Evolutionary conservation across 805 yeast genomes (phyloP).

Genomic region (Zygotorulaspora florentina): DNA sequence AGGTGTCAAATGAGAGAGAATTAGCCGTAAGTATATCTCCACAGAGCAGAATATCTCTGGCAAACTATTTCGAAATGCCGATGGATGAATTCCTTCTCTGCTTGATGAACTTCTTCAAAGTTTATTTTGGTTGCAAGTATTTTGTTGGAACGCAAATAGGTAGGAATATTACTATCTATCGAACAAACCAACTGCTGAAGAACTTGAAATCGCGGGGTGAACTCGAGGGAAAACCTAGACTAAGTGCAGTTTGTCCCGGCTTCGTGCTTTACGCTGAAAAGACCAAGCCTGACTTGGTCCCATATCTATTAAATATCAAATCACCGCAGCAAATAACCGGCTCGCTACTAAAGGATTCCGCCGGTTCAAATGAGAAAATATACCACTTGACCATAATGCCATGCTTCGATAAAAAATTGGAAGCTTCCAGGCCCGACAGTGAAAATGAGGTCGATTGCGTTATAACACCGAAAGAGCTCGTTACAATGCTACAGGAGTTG

Average conservation of each 20-base stretch:
- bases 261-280: constrained; percentile 95
- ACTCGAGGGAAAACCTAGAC: constrained; percentile 41
- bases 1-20: constrained; percentile 29
- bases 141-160: constrained; percentile 86
- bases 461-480: constrained; percentile 81
- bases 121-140: constrained; percentile 57
- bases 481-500: constrained; percentile 63
- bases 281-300: constrained; percentile 82
- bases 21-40: constrained; percentile 76
- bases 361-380: constrained; percentile 41
- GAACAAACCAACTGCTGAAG: constrained; percentile 42
- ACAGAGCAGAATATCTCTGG: constrained; percentile 79
- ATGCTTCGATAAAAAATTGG: constrained; percentile 93
- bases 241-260: constrained; percentile 87
- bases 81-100: constrained; percentile 58
- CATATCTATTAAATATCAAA: constrained; percentile 65
- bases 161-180: constrained; percentile 56
- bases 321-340: constrained; percentile 96
- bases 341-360: constrained; percentile 55
- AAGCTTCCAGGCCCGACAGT: constrained; percentile 81
- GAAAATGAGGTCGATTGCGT: constrained; percentile 86
- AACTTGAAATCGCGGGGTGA: constrained; percentile 13
- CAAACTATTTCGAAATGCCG: constrained; percentile 54
- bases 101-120: constrained; percentile 53
- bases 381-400: constrained; percentile 93